Conservation (phyloP, 2,329 filamentous ascomycete species). For the Thielaviopsis euricoi region DNA sequence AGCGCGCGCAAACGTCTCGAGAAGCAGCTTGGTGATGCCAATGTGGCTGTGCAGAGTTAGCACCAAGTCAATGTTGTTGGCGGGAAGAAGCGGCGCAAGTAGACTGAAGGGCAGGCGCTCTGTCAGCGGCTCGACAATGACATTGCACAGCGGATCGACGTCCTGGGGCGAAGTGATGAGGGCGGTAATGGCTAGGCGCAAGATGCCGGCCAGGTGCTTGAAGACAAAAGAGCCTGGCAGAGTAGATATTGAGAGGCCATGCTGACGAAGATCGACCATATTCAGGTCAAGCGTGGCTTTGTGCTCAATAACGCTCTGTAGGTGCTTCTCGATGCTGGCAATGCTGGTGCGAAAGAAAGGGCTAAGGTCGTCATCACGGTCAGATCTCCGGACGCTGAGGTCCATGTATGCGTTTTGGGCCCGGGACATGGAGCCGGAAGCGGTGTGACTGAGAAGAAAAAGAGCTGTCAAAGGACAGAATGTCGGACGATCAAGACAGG, state of each 20-base stretch:
- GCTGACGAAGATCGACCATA: background rate
- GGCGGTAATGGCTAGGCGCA: constrained; percentile 5
- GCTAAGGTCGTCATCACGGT: constrained; percentile 2
- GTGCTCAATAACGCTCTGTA: constrained; percentile 1
- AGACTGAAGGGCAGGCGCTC: constrained; percentile 1
- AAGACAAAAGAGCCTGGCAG: constrained; percentile 2
- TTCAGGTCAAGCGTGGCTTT: background rate
- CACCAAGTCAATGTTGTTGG: constrained; percentile 3
- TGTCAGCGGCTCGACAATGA: constrained; percentile 1
- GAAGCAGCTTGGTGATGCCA: constrained; percentile 1
- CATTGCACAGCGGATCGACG: constrained; percentile 1
- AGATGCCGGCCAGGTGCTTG: constrained; percentile 2
- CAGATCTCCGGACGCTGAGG: background rate
- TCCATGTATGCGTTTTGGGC: background rate
- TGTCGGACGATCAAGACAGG: background rate
- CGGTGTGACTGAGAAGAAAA: background rate
- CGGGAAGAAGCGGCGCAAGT: constrained; percentile 1
- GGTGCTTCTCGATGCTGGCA: constrained; percentile 2
- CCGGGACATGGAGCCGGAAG: background rate
- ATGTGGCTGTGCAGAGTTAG: background rate
- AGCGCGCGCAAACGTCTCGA: constrained; percentile 1
- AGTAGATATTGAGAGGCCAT: background rate
- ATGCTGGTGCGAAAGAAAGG: constrained; percentile 8
- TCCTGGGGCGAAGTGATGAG: background rate
- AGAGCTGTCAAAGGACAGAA: background rate